Conservation (phyloP, 139 green algal genomes). For the Auxenochlorella pyrenoidosa region DNA sequence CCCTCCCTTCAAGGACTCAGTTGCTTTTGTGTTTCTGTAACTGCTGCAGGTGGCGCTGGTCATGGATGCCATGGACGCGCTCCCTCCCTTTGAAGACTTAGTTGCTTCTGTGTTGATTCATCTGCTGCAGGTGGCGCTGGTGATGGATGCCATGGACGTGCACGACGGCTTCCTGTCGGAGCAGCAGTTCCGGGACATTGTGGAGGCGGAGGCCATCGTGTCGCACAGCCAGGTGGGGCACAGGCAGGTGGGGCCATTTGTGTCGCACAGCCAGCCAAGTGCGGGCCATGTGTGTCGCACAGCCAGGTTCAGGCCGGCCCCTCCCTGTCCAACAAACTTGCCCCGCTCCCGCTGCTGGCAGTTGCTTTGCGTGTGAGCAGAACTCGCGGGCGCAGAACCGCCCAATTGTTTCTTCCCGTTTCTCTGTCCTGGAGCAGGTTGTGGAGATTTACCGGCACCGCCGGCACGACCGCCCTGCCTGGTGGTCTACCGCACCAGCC, state of each 20-base stretch:
- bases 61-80: background rate
- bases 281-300: no score
- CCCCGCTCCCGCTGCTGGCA: no score
- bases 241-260: no score
- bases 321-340: no score
- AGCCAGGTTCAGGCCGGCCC: no score
- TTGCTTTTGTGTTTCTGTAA: no score
- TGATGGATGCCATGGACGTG: background rate
- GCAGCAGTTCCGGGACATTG: background rate
- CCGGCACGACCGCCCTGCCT: background rate
- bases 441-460: background rate
- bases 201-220: background rate
- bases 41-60: slow-evolving; percentile 2
- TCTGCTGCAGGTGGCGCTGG: background rate
- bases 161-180: slow-evolving; percentile 1
- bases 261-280: no score
- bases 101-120: no score
- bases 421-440: background rate
- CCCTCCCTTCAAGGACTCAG: no score
- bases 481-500: background rate
- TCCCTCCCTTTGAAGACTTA: no score
- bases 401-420: background rate
- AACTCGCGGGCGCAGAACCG: background rate
- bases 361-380: no score
- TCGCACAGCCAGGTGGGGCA: background rate